Evolutionary conservation across 495 filamentous ascomycete genomes (phyloP).

Genomic region (Penicillium diatomitis): DNA sequence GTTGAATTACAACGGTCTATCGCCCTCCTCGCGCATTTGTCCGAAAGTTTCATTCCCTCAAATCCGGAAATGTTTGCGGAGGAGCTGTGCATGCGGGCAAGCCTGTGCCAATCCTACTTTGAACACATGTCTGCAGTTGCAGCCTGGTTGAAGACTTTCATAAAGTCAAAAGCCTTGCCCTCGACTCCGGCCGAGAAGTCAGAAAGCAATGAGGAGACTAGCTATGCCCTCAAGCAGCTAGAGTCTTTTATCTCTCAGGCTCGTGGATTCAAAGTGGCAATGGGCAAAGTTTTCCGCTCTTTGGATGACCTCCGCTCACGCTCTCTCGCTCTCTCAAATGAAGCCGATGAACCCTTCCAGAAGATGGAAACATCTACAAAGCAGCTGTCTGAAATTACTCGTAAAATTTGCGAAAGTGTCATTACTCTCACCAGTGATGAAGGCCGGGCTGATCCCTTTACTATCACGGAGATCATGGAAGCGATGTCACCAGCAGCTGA

Average conservation of each 20-base stretch:
- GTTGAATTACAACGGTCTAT: slow-evolving; percentile 71
- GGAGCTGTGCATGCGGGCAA: slow-evolving; percentile 60
- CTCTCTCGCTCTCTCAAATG: slow-evolving; percentile 62
- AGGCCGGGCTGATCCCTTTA: slow-evolving; percentile 57
- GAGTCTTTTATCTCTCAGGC: slow-evolving; percentile 66
- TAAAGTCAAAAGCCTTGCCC: slow-evolving; percentile 46
- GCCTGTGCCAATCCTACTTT: slow-evolving; percentile 75
- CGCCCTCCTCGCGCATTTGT: slow-evolving; percentile 75
- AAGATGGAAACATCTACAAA: slow-evolving; percentile 53
- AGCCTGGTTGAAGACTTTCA: slow-evolving; percentile 49
- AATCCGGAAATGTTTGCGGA: slow-evolving; percentile 71
- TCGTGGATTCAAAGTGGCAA: slow-evolving; percentile 75
- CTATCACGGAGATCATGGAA: slow-evolving; percentile 52
- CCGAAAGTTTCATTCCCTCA: slow-evolving; percentile 65
- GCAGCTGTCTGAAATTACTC: slow-evolving; percentile 58
- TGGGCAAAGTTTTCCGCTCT: slow-evolving; percentile 66
- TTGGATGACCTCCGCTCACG: slow-evolving; percentile 70
- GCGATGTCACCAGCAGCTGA: slow-evolving; percentile 44
- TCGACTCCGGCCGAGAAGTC: slow-evolving; percentile 26
- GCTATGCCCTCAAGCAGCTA: slow-evolving; percentile 58
- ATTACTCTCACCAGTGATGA: slow-evolving; percentile 61
- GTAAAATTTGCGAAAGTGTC: slow-evolving; percentile 57
- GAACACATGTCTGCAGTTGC: slow-evolving; percentile 68
- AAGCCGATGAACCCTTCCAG: slow-evolving; percentile 44
- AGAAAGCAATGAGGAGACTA: slow-evolving; percentile 43